Evolutionary conservation across 2,329 filamentous ascomycete species (phyloP), one percentile per base, ranked within the genome.

Genomic region (Ophiocordyceps polyrhachis-furcata): DNA sequence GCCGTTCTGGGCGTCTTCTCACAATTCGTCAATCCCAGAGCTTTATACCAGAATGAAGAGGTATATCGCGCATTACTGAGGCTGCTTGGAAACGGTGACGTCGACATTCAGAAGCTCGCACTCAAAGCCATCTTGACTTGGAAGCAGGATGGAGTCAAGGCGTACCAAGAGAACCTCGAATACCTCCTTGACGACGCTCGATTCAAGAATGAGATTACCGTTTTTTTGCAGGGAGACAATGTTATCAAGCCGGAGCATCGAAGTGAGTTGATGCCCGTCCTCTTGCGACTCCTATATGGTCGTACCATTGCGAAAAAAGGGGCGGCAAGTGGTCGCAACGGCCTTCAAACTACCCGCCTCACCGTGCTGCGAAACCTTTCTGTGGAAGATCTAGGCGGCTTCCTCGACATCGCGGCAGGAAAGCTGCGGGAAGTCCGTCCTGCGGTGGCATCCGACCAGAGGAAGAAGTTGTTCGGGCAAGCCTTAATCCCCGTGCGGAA

Each of bases 131-230:
- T 98, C 8, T 69, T 95, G 44, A 76, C 86, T 0, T 98, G 91
- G 89, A 96, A 94, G 59, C 75, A 83, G 47, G 71, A 80, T 2
- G 77, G 73, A 9, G 69, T 98, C 43, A 73, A 72, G 48, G 71
- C 79, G 1, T 94, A 96, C 56, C 77, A 87, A 53, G 87, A 95
- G 52, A 85, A 88, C 52, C 63, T 98, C 21, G 73, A 86, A 49
- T 88, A 86, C 53, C 69, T 98, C 2, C 73, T 96, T 9, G 91
- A 98, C 51, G 91, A 96, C 49, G 79, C 83, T 21, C 76, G 84
- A 43, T 94, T 96, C 63, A 85, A 87, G 56, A 91, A 96, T 55
- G 89, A 96, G 58, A 71, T 98, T n/a, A 81, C 86, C 0, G 77
- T 91, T 5, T 82, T 98, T 50, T 73, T 98, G 44, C 81, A 86